phyloP scores from a whole-genome alignment of 2,329 filamentous ascomycete species.

The Bretziella fagacearum region DNA sequence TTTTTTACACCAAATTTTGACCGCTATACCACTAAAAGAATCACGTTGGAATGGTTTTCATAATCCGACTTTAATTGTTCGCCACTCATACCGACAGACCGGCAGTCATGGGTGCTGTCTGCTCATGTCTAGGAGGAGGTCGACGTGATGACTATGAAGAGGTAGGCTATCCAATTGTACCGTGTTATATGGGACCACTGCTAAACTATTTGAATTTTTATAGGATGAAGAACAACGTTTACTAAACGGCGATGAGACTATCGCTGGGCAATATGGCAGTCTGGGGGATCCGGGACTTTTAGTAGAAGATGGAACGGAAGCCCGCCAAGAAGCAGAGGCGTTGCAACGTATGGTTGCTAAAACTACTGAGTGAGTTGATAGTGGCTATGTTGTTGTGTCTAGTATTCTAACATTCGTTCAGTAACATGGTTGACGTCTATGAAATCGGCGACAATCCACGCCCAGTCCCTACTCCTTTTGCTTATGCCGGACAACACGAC shows the following conservation, averaged over 20 bases:
- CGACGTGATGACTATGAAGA: constrained; percentile 9
- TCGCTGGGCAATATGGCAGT: constrained; percentile 43
- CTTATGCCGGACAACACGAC: constrained; percentile 37
- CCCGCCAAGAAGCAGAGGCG: constrained; percentile 46
- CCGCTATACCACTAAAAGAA: too few relatives aligned
- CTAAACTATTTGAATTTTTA: neutral
- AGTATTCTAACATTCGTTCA: constrained; percentile 20
- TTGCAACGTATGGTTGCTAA: constrained; percentile 45
- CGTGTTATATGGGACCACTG: too few relatives aligned
- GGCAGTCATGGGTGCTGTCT: constrained; percentile 11
- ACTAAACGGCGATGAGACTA: constrained; percentile 43
- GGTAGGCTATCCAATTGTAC: constrained; percentile 2
- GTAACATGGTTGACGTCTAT: constrained; percentile 52
- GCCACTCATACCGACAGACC: neutral
- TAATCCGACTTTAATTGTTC: neutral
- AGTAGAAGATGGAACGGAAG: constrained; percentile 41
- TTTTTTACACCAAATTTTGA: too few relatives aligned
- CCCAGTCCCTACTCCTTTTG: constrained; percentile 26
- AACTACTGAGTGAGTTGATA: constrained; percentile 40
- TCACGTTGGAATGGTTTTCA: too few relatives aligned
- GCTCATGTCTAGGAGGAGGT: constrained; percentile 12
- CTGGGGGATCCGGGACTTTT: constrained; percentile 40
- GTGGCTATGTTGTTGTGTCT: neutral
- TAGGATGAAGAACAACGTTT: constrained; percentile 41
- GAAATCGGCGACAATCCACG: constrained; percentile 34